Evolutionary conservation across 179 eudicot genomes (phyloP), one percentile per base, ranked within the genome.

Genomic region (Drosera spatulata): DNA sequence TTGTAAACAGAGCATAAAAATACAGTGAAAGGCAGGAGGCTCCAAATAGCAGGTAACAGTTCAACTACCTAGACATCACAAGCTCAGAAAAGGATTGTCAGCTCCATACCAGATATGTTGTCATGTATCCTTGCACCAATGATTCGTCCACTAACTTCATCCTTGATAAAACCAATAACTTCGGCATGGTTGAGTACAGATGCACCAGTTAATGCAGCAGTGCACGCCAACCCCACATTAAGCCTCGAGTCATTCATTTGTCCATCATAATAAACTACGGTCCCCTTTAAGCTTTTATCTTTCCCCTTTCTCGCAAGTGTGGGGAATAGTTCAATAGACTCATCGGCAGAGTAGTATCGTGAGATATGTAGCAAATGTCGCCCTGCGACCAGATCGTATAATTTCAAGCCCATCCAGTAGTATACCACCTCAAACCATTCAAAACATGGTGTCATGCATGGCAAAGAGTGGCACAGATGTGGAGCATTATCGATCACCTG

Each of bases 361-460:
- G 99, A 93, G 61, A 86, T 61, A 76, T 86, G 99, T 41, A 93
- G 79, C 55, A 93, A 64, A 58, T 79, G 83, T 42, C 79, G 43
- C 44, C 90, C 95, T 54, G 99, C 97, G 10, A 93, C 95, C 54
- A 89, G 79, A 77, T 93, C 99, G 49, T 93, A 93, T 38, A 89
- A 58, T 74, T 93, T 89, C 88, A 89, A 67, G 70, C 99, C 99
- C 61, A 73, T 75, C 99, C 99, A 93, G 67, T 80, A 93, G 80
- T 93, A 93, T 10, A 86, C 65, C 49, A 73, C 95, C 69, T 89
- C 96, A 72, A 89, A 86, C 99, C 95, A 86, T 63, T 73, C 74
- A 77, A 86, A 93, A 76, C 99, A 89, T 58, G 99, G 99, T 50
- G 99, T 89, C 96, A 93, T 93, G 77, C 93, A 86, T 50, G 99